Evolutionary conservation across 1,139 yeast species (phyloP).

Genomic region (Suzukiozyma palmioleophila): DNA sequence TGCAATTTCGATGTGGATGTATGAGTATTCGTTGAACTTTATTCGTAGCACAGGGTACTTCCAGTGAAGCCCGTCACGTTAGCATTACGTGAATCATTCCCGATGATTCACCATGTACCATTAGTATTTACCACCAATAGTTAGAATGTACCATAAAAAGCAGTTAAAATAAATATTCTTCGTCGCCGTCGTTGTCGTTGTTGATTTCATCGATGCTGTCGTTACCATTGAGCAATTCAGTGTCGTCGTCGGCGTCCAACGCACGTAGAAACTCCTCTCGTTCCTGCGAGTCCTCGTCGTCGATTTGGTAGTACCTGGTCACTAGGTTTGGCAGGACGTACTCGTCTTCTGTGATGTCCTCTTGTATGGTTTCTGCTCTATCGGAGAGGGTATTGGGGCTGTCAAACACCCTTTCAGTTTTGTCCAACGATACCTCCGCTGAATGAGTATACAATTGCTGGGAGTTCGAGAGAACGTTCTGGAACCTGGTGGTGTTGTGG

Average conservation of each 20-base stretch:
- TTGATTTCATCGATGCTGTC: slow-evolving; percentile 11
- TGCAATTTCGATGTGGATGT: slow-evolving; percentile 70
- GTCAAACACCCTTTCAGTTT: slow-evolving; percentile 5
- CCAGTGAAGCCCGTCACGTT: not conserved
- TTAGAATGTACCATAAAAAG: too few species aligned
- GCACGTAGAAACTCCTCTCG: slow-evolving; percentile 13
- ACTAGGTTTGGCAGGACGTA: slow-evolving; percentile 43
- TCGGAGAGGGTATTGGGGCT: slow-evolving; percentile 10
- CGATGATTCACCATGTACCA: too few species aligned
- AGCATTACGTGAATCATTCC: too few species aligned
- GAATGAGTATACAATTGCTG: slow-evolving; percentile 33
- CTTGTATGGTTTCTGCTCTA: slow-evolving; percentile 11
- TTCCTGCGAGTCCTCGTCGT: slow-evolving; percentile 17
- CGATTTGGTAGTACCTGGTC: slow-evolving; percentile 25
- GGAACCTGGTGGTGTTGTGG: slow-evolving; percentile 21
- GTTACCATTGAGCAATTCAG: slow-evolving; percentile 25
- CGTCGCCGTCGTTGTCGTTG: slow-evolving; percentile 17
- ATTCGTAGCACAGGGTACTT: slow-evolving; percentile 3
- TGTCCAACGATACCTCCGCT: slow-evolving; percentile 13
- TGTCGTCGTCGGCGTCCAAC: slow-evolving; percentile 21
- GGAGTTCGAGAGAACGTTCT: slow-evolving; percentile 35
- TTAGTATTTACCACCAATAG: too few species aligned
- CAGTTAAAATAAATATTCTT: slow-evolving; percentile 31
- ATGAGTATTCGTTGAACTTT: slow-evolving; percentile 41
- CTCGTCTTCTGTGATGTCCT: slow-evolving; percentile 32